Percentiles rank a stretch among this genome's conserved stretches.
phyloP scores from a whole-genome alignment of 2,329 filamentous ascomycete genomes.

The Didymella exigua region DNA sequence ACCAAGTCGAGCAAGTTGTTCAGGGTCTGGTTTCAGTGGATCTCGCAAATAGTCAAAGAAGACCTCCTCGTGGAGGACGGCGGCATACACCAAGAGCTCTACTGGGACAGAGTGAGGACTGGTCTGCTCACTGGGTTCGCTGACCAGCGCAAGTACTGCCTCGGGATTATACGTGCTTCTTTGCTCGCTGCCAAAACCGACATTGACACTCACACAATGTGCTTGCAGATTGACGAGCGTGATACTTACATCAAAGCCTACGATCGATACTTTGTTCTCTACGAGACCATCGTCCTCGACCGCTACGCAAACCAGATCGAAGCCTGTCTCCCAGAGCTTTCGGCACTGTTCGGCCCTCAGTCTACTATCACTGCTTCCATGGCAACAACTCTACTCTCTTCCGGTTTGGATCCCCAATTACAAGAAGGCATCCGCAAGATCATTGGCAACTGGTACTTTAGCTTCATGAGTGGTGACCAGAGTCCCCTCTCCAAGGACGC shows the following conservation, averaged over 20 bases:
- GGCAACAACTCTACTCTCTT: slow-evolving; percentile 51
- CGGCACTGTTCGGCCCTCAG: slow-evolving; percentile 42
- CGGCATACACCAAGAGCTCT: slow-evolving; percentile 36
- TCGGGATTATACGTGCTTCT: slow-evolving; percentile 53
- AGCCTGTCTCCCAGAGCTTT: slow-evolving; percentile 53
- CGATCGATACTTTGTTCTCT: slow-evolving; percentile 52
- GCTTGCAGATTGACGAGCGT: slow-evolving; percentile 23
- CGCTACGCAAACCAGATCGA: slow-evolving; percentile 57
- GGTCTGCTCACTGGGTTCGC: slow-evolving; percentile 52
- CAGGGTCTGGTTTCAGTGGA: slow-evolving; percentile 47
- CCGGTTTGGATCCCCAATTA: slow-evolving; percentile 49
- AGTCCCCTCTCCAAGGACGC: slow-evolving; percentile 6
- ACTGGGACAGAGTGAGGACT: slow-evolving; percentile 49
- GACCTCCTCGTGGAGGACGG: slow-evolving; percentile 25
- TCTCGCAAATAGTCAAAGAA: slow-evolving; percentile 26
- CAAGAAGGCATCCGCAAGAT: slow-evolving; percentile 56
- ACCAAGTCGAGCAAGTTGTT: slow-evolving; percentile 33
- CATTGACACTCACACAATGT: slow-evolving; percentile 35
- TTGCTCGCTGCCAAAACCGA: slow-evolving; percentile 38
- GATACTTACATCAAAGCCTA: slow-evolving; percentile 43
- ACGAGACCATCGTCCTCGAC: slow-evolving; percentile 56
- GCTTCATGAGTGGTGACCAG: slow-evolving; percentile 24
- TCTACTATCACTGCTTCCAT: slow-evolving; percentile 49
- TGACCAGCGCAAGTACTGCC: slow-evolving; percentile 54
- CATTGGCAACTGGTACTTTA: slow-evolving; percentile 54